Percentiles rank a stretch among this genome's conserved stretches.
Conservation (phyloP, 768 basidiomycete species). For the Leucocoprinus sp. region DNA sequence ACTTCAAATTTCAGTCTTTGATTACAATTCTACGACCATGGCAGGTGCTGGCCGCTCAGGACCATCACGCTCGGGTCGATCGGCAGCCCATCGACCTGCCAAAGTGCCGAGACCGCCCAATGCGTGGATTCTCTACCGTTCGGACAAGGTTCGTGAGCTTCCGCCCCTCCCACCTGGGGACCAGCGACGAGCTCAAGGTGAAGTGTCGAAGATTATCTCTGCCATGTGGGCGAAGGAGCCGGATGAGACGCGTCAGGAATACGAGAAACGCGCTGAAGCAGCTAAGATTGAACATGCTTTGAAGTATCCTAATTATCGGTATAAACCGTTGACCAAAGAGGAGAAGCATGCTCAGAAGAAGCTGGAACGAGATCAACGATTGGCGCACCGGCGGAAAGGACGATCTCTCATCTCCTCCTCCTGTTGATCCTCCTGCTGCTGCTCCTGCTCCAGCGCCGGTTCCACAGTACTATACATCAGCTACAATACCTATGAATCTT, state of each 20-base stretch:
- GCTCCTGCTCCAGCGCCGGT: slow-evolving; percentile 10
- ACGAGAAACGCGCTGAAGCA: slow-evolving; percentile 45
- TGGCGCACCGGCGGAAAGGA: slow-evolving; percentile 16
- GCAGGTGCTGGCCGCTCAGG: slow-evolving; percentile 9
- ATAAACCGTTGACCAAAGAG: slow-evolving; percentile 46
- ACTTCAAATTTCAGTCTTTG: slow-evolving; percentile 6
- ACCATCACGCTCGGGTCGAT: slow-evolving; percentile 10
- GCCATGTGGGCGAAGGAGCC: slow-evolving; percentile 55
- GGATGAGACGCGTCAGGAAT: slow-evolving; percentile 37
- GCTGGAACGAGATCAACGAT: slow-evolving; percentile 28
- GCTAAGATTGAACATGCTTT: slow-evolving; percentile 43
- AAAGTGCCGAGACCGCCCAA: slow-evolving; percentile 65
- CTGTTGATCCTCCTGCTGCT: too few species aligned
- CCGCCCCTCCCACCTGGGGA: slow-evolving; percentile 25
- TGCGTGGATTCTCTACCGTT: slow-evolving; percentile 78
- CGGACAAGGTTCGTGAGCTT: slow-evolving; percentile 42
- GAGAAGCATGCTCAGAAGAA: slow-evolving; percentile 35
- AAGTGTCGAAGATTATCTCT: slow-evolving; percentile 57
- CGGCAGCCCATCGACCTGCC: slow-evolving; percentile 9
- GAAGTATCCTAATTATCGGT: slow-evolving; percentile 50
- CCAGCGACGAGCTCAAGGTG: slow-evolving; percentile 44
- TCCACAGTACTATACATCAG: slow-evolving; percentile 13
- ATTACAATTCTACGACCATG: slow-evolving; percentile 10
- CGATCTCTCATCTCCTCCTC: slow-evolving; percentile 14
- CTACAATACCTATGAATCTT: slow-evolving; percentile 11